These are phyloP conservation scores for Wickerhamiella nectarea DNA, from an alignment of 805 yeast species.

Conservation along the genomic window DNA sequence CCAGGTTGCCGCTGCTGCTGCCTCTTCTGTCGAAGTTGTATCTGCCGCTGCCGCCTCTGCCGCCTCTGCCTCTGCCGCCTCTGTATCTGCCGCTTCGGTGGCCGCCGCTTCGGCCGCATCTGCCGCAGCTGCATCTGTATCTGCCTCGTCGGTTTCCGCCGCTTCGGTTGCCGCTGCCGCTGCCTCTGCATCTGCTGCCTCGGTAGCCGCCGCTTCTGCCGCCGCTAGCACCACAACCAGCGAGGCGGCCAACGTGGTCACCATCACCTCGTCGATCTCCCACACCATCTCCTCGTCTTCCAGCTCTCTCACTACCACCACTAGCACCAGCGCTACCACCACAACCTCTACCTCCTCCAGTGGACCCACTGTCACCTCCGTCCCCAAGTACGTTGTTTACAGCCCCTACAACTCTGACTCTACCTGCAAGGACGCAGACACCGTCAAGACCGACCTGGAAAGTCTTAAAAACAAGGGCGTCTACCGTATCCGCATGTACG, in stretches of 20 bases:
- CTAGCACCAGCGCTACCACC: slow-evolving; percentile 20
- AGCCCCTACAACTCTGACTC: slow-evolving; percentile 57
- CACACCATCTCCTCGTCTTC: slow-evolving; percentile 20
- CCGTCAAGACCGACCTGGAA: slow-evolving; percentile 46
- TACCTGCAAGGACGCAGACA: slow-evolving; percentile 45
- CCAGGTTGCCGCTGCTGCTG: slow-evolving; percentile 12
- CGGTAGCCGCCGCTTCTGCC: slow-evolving; percentile 15
- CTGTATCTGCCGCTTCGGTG: too few species aligned
- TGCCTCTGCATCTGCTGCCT: slow-evolving; percentile 29
- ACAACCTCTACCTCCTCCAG: slow-evolving; percentile 15
- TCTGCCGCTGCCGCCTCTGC: too few species aligned
- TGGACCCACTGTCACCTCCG: slow-evolving; percentile 16
- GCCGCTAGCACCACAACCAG: slow-evolving; percentile 23
- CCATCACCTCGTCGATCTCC: slow-evolving; percentile 21
- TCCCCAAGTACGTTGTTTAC: slow-evolving; percentile 26
- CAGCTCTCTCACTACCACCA: slow-evolving; percentile 18
- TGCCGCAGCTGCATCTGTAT: too few species aligned
- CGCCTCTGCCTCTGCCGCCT: too few species aligned
- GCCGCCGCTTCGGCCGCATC: too few species aligned
- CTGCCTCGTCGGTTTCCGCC: neutral
- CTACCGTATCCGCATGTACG: slow-evolving; percentile 58
- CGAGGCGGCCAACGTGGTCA: slow-evolving; percentile 21
- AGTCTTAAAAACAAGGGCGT: slow-evolving; percentile 50
- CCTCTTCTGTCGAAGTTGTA: too few species aligned
- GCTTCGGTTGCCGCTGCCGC: slow-evolving; percentile 26